Base-by-base conservation (phyloP, 2,329 filamentous ascomycete species). In the Colletotrichum tropicicola region DNA sequence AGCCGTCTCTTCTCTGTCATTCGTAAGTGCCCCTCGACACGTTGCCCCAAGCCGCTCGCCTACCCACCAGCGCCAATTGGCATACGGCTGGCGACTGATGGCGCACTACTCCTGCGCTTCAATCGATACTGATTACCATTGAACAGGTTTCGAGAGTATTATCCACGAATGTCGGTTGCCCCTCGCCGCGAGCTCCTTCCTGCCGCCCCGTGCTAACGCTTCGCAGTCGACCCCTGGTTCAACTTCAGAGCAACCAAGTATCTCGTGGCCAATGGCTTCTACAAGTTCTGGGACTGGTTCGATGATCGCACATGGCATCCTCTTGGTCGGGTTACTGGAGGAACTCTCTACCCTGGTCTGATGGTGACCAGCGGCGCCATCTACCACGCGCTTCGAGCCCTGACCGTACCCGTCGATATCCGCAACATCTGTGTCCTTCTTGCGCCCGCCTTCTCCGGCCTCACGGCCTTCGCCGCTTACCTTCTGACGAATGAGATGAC, bases 261-360 rank as follows among this genome's bases (percentile, higher is more conserved):
- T 76, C 88, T 99, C 59, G 93, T 99, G 59, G 89, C 95, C 76
- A 89, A 99, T 89, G 96, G 96, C 73, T 98, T 99, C 83, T 97
- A 97, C 80, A 94, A 92, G 79, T 99, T 99, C 79, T 99, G 96
- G 96, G 95, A 99, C 79, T 99, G 96, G 96, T 99, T 99, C 76
- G 96, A 99, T 81, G 96, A 99, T 85, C 91, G 96, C 84, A 99
- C 96, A 89, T 99, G 96, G 96, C 95, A 99, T 81, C 96, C 96
- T 73, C 91, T 99, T 67, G 96, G 96, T 73, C 93, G 96, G 83
- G 96, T 99, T 76, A 99, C 96, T 66, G 96, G 96, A 81, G 96
- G 96, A 75, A 99, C 96, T n/a, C 88, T 99, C 68, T 99, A 99
- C 79, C 96, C 96, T 53, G 96, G 96, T 73, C 87, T 99, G 74